These are phyloP conservation scores for Lippia alba DNA, from an alignment of 305 asterid genomes.

Conservation along the genomic window DNA sequence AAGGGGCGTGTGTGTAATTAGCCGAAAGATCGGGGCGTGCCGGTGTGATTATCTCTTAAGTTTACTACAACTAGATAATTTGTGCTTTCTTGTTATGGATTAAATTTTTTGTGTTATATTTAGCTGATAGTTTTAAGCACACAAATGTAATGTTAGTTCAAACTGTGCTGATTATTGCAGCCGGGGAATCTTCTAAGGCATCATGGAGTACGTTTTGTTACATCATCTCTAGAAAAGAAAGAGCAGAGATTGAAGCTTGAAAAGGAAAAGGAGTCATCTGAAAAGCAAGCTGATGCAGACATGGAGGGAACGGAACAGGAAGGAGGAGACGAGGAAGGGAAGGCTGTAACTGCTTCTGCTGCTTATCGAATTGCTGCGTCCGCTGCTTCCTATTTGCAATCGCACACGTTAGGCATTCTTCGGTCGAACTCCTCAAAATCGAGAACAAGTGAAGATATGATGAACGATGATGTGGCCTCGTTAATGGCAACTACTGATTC, in stretches of 20 bases:
- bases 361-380: constrained; percentile 8
- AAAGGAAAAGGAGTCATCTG: background rate
- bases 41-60: no score
- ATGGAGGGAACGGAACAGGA: background rate
- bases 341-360: background rate
- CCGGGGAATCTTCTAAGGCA: constrained; percentile 1
- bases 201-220: background rate
- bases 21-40: no score
- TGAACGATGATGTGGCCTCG: background rate
- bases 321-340: background rate
- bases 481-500: constrained; percentile 6
- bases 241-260: background rate
- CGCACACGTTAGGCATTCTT: background rate
- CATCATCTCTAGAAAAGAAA: background rate
- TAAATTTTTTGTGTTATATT: background rate
- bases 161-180: background rate
- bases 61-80: no score
- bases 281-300: background rate
- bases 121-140: background rate
- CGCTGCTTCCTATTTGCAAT: constrained; percentile 5
- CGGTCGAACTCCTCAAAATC: background rate
- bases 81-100: background rate
- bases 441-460: background rate
- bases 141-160: background rate
- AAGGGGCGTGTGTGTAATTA: no score